Percentiles rank a stretch among this genome's conserved stretches.
Conservation (phyloP, 1,139 yeast genomes). For the Diutina neorugosa region DNA sequence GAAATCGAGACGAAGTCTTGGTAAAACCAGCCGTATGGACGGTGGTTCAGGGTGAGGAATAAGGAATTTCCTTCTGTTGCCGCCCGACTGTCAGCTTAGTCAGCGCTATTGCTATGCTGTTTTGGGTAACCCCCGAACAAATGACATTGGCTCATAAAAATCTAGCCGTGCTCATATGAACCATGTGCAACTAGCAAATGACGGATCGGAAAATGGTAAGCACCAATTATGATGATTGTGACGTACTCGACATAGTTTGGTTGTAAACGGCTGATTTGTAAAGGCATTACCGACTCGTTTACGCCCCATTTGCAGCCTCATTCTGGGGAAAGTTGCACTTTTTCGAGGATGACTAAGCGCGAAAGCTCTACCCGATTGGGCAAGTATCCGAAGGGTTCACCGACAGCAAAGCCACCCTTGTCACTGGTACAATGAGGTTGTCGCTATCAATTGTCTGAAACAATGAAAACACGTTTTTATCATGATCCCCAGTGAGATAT, state of each 20-base stretch:
- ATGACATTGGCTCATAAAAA: not conserved
- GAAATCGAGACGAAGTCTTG: not conserved
- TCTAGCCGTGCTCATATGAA: not conserved
- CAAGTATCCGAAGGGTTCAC: not conserved
- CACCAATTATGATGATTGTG: no score
- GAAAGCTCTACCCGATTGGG: not conserved
- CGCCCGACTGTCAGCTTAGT: not conserved
- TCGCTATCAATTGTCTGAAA: not conserved
- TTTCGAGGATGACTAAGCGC: not conserved
- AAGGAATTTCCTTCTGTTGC: not conserved
- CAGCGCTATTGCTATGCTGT: not conserved
- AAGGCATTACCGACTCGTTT: no score
- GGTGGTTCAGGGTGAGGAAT: not conserved
- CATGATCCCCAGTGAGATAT: no score
- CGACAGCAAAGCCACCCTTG: not conserved
- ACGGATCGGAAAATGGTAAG: not conserved
- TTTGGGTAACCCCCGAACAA: not conserved
- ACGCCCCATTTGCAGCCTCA: not conserved
- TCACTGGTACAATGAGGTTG: not conserved
- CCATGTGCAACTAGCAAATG: not conserved
- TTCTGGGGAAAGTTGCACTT: not conserved
- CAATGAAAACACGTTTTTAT: not conserved
- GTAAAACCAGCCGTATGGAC: not conserved
- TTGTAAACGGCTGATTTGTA: no score
- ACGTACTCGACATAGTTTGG: no score